phyloP scores from a whole-genome alignment of 108 stramenopile genomes.

The Fragilariopsis cylindrus region DNA sequence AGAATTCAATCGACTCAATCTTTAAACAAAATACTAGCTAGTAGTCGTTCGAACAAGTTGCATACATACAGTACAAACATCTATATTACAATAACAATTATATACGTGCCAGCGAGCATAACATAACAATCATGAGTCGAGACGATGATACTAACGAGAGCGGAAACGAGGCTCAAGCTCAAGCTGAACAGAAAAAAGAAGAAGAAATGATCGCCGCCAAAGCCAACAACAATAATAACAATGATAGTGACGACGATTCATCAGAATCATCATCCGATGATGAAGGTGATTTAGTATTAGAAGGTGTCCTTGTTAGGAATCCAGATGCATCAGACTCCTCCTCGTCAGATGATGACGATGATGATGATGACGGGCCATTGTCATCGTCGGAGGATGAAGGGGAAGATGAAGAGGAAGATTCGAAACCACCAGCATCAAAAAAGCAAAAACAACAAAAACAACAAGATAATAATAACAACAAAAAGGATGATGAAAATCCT shows the following conservation, averaged over 20 bases:
- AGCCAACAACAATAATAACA: constrained; percentile 6
- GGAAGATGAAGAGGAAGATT: constrained; percentile 42
- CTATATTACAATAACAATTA: too few relatives aligned
- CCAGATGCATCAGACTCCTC: constrained; percentile 52
- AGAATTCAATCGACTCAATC: too few relatives aligned
- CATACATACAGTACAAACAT: too few relatives aligned
- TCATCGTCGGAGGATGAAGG: constrained; percentile 28
- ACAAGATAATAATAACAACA: constrained; percentile 1
- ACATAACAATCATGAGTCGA: too few relatives aligned
- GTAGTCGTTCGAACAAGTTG: too few relatives aligned
- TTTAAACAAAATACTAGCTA: too few relatives aligned
- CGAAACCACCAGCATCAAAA: constrained; percentile 38
- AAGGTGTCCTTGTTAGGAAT: constrained; percentile 74
- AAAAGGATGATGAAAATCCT: background rate
- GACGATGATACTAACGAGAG: too few relatives aligned
- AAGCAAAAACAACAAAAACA: constrained; percentile 21
- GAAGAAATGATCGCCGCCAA: constrained; percentile 5
- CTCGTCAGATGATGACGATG: constrained; percentile 43
- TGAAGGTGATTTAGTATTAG: constrained; percentile 62
- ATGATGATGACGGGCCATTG: constrained; percentile 28
- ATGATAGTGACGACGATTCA: constrained; percentile 19
- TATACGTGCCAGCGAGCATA: too few relatives aligned
- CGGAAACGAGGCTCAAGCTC: background rate
- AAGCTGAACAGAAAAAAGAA: background rate
- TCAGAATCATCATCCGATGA: constrained; percentile 30